These are phyloP conservation scores for Azolla pinnata DNA, from an alignment of 75 land plant species.

Conservation along the genomic window DNA sequence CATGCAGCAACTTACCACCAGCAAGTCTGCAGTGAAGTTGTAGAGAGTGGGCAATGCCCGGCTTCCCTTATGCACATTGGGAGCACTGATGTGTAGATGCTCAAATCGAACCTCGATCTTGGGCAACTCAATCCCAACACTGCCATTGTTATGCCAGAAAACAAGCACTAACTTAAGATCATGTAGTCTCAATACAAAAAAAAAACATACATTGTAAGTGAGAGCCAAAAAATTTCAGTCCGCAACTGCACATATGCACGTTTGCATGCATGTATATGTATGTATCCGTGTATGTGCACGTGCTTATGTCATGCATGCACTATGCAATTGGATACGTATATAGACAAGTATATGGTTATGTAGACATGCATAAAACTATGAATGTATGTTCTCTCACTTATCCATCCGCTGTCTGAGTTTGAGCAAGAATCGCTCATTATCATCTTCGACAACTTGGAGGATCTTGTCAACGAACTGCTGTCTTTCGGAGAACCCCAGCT, in stretches of 20 bases:
- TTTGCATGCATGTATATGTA: too few species aligned
- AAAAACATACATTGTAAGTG: background rate
- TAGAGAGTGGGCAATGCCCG: slow-evolving; percentile 55
- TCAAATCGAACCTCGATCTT: slow-evolving; percentile 68
- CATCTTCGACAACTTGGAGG: slow-evolving; percentile 21
- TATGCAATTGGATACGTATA: background rate
- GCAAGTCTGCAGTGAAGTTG: slow-evolving; percentile 30
- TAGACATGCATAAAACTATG: background rate
- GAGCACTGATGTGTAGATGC: slow-evolving; percentile 48
- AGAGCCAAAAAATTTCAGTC: background rate
- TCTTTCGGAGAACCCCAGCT: slow-evolving; percentile 16
- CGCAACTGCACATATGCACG: too few species aligned
- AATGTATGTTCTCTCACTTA: slow-evolving; percentile 11
- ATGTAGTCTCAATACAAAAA: background rate
- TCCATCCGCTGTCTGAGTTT: slow-evolving; percentile 31
- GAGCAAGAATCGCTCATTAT: slow-evolving; percentile 33
- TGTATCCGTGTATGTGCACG: too few species aligned
- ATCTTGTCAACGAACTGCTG: slow-evolving; percentile 23
- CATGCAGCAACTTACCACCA: slow-evolving; percentile 33
- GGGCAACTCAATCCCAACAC: slow-evolving; percentile 63
- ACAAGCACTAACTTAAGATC: background rate
- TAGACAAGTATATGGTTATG: background rate
- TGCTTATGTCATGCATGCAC: too few species aligned
- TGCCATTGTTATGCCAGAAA: slow-evolving; percentile 4
- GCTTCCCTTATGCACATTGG: slow-evolving; percentile 45